Evolutionary conservation across 495 filamentous ascomycete species (phyloP).

Genomic region (Penicillium taxi): DNA sequence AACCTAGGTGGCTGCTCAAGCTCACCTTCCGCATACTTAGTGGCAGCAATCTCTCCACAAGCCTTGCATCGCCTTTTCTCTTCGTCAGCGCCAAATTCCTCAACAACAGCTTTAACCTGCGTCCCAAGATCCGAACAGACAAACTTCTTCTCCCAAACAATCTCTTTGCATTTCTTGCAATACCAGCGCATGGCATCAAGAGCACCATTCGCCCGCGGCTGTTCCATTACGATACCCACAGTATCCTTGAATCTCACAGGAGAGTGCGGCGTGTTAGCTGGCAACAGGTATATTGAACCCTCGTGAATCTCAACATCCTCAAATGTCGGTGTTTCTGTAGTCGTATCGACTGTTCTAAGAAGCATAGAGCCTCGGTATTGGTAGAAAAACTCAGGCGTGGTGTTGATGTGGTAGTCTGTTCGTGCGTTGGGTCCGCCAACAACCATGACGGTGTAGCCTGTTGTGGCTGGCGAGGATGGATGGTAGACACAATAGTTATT

Average conservation of each 20-base stretch:
- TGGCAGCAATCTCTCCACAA: constrained; percentile 67
- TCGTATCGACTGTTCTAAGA: constrained; percentile 71
- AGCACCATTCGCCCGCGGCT: constrained; percentile 59
- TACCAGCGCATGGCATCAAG: constrained; percentile 90
- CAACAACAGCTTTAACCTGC: constrained; percentile 91
- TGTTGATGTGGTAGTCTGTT: constrained; percentile 98
- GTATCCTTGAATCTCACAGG: constrained; percentile 62
- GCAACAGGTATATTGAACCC: constrained; percentile 90
- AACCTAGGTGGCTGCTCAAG: constrained; percentile 35
- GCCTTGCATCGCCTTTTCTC: constrained; percentile 66
- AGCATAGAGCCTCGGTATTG: constrained; percentile 90
- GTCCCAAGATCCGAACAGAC: constrained; percentile 90
- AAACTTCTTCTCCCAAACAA: constrained; percentile 83
- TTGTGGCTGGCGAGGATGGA: constrained; percentile 33
- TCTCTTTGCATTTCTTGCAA: constrained; percentile 48
- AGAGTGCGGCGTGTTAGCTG: constrained; percentile 82
- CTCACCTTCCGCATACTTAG: constrained; percentile 32
- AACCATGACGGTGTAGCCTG: constrained; percentile 55
- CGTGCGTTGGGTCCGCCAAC: constrained; percentile 94
- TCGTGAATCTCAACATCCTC: constrained; percentile 83
- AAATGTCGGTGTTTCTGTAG: constrained; percentile 50
- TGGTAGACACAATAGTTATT: constrained; percentile 98
- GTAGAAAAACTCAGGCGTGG: constrained; percentile 96
- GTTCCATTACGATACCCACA: constrained; percentile 83
- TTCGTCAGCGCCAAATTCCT: constrained; percentile 65